Evolutionary conservation across 2,329 filamentous ascomycete genomes (phyloP).

Genomic region (Botrytis aclada): DNA sequence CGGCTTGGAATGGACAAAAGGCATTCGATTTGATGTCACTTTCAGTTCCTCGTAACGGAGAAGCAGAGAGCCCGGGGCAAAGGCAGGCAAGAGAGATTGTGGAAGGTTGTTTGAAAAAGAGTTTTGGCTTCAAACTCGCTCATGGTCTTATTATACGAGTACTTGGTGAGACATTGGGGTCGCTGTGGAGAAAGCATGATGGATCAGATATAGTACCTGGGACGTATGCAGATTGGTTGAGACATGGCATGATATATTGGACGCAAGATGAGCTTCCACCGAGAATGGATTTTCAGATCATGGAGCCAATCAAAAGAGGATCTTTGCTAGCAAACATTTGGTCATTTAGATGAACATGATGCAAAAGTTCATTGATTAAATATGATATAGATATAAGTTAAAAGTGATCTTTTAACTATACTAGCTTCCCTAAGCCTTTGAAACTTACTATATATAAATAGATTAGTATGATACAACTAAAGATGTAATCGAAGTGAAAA

Average conservation of each 20-base stretch:
- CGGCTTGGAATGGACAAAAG: constrained; percentile 48
- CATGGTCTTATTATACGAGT: constrained; percentile 53
- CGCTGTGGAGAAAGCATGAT: constrained; percentile 49
- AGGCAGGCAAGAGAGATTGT: constrained; percentile 49
- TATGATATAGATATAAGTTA: background rate
- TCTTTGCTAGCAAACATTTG: constrained; percentile 34
- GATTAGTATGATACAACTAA: no score
- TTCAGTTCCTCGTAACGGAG: constrained; percentile 40
- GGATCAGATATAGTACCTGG: constrained; percentile 48
- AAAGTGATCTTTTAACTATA: background rate
- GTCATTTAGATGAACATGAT: background rate
- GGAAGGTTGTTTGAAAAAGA: constrained; percentile 47
- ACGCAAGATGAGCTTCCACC: constrained; percentile 43
- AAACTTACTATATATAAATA: no score
- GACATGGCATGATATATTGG: constrained; percentile 50
- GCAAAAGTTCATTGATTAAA: background rate
- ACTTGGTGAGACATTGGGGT: constrained; percentile 49
- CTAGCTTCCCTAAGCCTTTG: rapidly evolving
- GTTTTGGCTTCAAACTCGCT: constrained; percentile 55
- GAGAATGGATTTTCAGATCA: constrained; percentile 37
- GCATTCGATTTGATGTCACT: constrained; percentile 52
- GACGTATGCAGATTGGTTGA: constrained; percentile 55
- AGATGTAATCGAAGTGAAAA: no score
- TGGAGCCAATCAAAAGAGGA: constrained; percentile 43
- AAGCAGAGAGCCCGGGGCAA: constrained; percentile 47